Base-by-base conservation (phyloP, 2,329 filamentous ascomycete genomes). In the Exophiala calicioides region DNA sequence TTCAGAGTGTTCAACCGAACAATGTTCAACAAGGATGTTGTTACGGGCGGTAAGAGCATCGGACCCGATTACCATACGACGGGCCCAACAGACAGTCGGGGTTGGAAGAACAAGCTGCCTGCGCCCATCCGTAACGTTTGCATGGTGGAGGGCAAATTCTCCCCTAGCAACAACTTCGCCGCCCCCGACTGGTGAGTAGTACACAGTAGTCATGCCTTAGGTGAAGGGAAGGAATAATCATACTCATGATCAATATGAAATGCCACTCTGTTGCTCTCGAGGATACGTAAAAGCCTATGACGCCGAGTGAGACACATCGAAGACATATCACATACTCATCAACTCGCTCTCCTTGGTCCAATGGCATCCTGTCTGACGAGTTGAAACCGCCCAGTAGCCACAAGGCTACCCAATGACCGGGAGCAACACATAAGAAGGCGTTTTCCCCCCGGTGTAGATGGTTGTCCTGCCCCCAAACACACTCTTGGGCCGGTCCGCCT, bases 1-100 rank as follows among this genome's bases (percentile, higher is more conserved):
- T 77, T 74, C 40, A 65, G 75, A 49, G 74, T 81, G 37, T 80
- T 81, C 60, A 66, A 70, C 13, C 75, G 78, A 5, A 69, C 71
- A 1, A 67, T 79, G 35, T 66, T 73, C 38, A 71, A 74, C 35
- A 67, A 64, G 6, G 78, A 80, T 47, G 67, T 84, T 36, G 74
- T 77, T 1, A 81, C 78, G 3, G 80, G 80, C 0, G 69, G 68
- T 29, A 59, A 71, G 1, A 63, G 65, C 7, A 73, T 68, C 2
- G 61, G 52, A 0, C 39, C 56, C 5, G 58, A 58, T 4, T 75
- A 76, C 45, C 61, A 64, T 3, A 72, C 68, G 2, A 24, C 6
- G 2, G 47, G 47, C 6, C 47, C 47, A 19, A 34, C 18, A 9
- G 37, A 44, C 19, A 48, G 37, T 15, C 44, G 21, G 38, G 45